phyloP scores from a whole-genome alignment of 352 stramenopile genomes.

The Phytophthora kernoviae region DNA sequence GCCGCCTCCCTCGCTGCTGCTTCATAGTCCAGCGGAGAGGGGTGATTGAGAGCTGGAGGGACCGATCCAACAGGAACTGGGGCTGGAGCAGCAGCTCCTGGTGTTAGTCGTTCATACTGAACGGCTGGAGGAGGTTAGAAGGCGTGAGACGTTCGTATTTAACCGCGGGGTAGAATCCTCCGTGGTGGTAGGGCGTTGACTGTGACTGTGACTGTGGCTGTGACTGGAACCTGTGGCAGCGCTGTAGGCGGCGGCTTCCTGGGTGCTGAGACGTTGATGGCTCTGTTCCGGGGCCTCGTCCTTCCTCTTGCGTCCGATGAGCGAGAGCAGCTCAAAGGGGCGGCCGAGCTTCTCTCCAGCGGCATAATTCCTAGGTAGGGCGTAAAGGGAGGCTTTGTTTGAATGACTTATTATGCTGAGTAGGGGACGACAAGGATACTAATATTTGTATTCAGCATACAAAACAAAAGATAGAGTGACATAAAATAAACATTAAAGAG shows the following conservation, averaged over 20 bases:
- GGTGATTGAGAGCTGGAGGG: constrained; percentile 3
- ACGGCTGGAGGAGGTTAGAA: constrained; percentile 31
- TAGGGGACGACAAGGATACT: no score
- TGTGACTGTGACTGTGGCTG: constrained; percentile 17
- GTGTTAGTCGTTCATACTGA: constrained; percentile 60
- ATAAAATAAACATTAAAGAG: no score
- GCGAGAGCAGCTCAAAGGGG: constrained; percentile 70
- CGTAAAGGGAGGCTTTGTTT: background rate
- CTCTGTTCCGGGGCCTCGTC: constrained; percentile 29
- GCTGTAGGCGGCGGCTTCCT: constrained; percentile 29
- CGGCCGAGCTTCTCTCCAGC: constrained; percentile 56
- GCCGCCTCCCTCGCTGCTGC: constrained; percentile 37
- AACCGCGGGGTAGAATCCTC: constrained; percentile 42
- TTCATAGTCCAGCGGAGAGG: constrained; percentile 52
- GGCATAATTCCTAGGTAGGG: constrained; percentile 29
- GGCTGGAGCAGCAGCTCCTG: constrained; percentile 20
- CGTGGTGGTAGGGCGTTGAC: constrained; percentile 12
- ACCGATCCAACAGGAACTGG: constrained; percentile 5
- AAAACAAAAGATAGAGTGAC: no score
- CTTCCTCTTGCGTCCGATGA: constrained; percentile 67
- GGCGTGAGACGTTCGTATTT: constrained; percentile 58
- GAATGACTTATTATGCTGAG: no score
- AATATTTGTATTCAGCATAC: no score
- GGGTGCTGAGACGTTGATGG: constrained; percentile 17
- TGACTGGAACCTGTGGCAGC: constrained; percentile 30